Conservation (phyloP, 2,329 filamentous ascomycete species). For the Ceratocystis eucalypticola region DNA sequence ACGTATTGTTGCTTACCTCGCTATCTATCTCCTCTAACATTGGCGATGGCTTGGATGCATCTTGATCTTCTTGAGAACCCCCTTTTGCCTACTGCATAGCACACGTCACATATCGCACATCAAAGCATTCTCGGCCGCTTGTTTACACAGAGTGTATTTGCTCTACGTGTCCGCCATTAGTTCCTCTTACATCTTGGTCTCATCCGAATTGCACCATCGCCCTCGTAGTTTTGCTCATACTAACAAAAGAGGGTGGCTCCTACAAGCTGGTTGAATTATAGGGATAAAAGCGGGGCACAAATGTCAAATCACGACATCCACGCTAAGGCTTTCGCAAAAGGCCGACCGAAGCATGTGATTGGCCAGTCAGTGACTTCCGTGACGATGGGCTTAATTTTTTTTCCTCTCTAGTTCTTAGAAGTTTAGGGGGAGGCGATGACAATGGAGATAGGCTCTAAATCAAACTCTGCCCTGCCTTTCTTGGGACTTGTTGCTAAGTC, state of each 20-base stretch:
- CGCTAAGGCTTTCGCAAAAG: constrained; percentile 37
- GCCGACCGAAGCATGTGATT: constrained; percentile 26
- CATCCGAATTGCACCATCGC: constrained; percentile 17
- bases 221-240: constrained; percentile 13
- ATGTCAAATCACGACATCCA: constrained; percentile 37
- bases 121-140: no score
- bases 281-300: not conserved
- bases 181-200: no score
- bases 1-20: no score
- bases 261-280: not conserved
- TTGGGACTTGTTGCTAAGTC: not conserved
- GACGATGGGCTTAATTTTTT: not conserved
- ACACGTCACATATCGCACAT: no score
- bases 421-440: not conserved
- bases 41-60: no score
- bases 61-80: no score
- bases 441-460: no score
- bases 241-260: not conserved
- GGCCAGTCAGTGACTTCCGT: not conserved
- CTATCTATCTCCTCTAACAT: no score
- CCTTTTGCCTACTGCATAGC: no score
- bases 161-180: no score
- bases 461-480: no score
- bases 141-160: no score
- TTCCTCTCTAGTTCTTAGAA: not conserved